Evolutionary conservation across 2,329 filamentous ascomycete species (phyloP), one percentile per base, ranked within the genome.

Genomic region (Arthrobotrys megalospora): DNA sequence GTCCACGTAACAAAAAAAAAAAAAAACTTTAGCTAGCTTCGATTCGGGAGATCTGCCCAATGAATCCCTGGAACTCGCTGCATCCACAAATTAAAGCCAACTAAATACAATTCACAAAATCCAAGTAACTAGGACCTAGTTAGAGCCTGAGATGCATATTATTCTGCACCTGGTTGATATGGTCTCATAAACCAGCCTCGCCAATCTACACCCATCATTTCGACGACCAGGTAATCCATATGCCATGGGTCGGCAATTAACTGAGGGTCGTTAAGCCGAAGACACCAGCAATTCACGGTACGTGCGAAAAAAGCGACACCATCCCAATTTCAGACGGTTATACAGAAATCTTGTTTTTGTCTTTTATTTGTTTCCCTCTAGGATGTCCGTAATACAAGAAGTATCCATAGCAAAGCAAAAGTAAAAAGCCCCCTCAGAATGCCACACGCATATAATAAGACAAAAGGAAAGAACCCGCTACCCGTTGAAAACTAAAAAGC

Each of bases 391-490:
- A 43, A 65, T 60, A 66, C 50, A 67, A 50, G 24, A 36, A 34
- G 38, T n/a, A 72, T 72, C 55, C 24, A 72, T 53, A 65, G 38
- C 41, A 55, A 64, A 47, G 32, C 41, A 64, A 34, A 64, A 64
- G n/a, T 12, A 34, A 64, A 67, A 71, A 52, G 32, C 32, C 50
- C 50, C 69, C 60, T 41, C 68, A 66, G 52, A 58, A 66, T 73
- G 38, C 55, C 66, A 62, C 66, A 32, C 53, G 28, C 38, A 36
- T 45, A 12, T 36, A 60, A 58, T 62, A 60, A 66, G 34, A 41
- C 24, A 66, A 58, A 75, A 68, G 41, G 48, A 68, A 52, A 47
- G 32, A 43, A 68, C 63, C 70, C 62, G 63, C 70, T 67, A 75
- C 70, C 70, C 63, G 63, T 43, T 48, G 58, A 65, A 38, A 62